Base-by-base conservation (phyloP, 768 basidiomycete genomes). In the Rhodosporidiobolus odoratus region DNA sequence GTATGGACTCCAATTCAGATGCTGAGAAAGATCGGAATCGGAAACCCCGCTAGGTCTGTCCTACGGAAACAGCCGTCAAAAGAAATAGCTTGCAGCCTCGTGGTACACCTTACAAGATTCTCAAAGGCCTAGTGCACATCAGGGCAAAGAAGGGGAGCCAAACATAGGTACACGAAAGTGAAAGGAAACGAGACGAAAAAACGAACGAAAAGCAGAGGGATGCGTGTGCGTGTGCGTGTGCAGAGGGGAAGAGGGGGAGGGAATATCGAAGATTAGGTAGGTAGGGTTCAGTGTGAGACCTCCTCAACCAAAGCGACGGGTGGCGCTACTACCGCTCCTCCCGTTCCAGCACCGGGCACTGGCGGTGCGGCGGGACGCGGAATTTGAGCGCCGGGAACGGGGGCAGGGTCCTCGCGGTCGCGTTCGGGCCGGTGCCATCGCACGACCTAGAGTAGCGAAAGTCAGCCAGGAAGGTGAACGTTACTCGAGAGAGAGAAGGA, bases 381-480 rank as follows among this genome's bases (percentile, higher is more conserved):
- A 34, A 12, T 62, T 10, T 21, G 23, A 6, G 47, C 32, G 47
- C 15, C 15, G n/a, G 47, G 50, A 25, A 6, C 25, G 47, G 16
- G 16, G 27, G 27, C 23, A 38, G 27, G 57, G 23, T n/a, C 57
- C 30, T 25, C 52, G 53, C 12, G 43, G 30, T 59, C 58, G 3
- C 65, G 69, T 32, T 71, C 69, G 38, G 65, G 54, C 8, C 69
- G 69, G 56, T 71, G 69, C 71, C 71, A 72, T 30, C 62, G 66
- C 27, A 72, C 71, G 58, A 72, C 71, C 71, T 72, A 52, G 13
- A 4, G 16, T 8, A 10, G 23, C 8, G 23, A 5, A n/a, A 27
- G 7, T 19, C 25, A 10, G 23, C 35, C 23, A 35, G 40, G 9
- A 48, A 37, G 37, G 27, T 21, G 8, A 34, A 52, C n/a, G 32